These are phyloP conservation scores for Trichomonas tenax DNA, from an alignment of 208 protist species.

Conservation along the genomic window DNA sequence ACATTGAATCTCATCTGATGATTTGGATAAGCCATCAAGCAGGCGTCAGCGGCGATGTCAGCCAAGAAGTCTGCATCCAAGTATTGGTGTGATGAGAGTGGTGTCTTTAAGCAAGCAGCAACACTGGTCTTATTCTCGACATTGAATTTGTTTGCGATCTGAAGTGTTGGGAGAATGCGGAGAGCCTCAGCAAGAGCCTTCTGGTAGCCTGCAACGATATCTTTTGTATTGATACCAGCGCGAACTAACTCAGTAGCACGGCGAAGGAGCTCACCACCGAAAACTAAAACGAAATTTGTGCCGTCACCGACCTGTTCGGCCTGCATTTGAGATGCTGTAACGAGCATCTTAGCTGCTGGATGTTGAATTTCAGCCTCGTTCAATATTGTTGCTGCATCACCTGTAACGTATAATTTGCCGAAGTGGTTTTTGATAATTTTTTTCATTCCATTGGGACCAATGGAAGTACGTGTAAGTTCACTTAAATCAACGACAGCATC, in stretches of 20 bases:
- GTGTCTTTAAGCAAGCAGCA: not conserved
- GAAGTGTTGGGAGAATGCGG: no score
- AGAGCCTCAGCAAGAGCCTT: conserved; percentile 68
- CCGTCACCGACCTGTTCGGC: conserved; percentile 88
- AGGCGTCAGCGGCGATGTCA: not conserved
- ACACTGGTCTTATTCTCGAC: conserved; percentile 51
- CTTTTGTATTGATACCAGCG: no score
- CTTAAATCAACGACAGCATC: no score
- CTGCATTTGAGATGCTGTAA: conserved; percentile 90
- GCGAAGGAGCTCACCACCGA: no score
- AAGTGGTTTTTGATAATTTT: no score
- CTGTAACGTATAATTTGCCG: conserved; percentile 97
- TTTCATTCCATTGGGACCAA: no score
- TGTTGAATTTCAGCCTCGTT: conserved; percentile 96
- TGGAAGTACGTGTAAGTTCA: no score
- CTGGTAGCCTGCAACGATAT: no score
- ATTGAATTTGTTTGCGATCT: conserved; percentile 34
- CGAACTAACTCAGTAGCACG: no score
- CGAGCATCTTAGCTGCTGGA: conserved; percentile 97
- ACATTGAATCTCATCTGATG: conserved; percentile 42
- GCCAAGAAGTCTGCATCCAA: no score
- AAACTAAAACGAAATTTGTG: conserved; percentile 95
- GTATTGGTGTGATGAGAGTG: not conserved
- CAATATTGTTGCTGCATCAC: conserved; percentile 96
- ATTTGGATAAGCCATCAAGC: not conserved